Conservation (phyloP, 495 filamentous ascomycete species). For the Echria macrotheca region DNA sequence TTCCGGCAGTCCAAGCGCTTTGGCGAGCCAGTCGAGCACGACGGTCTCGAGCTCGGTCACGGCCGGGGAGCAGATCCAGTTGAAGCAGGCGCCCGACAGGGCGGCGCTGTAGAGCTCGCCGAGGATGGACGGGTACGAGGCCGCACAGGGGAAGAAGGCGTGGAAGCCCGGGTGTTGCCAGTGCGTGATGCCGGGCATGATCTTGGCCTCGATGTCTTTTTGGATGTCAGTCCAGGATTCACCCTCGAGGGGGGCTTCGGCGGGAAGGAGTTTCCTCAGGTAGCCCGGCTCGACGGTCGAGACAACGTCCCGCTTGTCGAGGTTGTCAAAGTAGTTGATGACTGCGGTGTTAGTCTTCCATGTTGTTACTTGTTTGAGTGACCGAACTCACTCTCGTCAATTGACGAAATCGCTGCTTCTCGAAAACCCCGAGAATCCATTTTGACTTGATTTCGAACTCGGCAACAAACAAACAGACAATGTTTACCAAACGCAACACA, state of each 20-base stretch:
- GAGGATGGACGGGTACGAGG: conserved; percentile 80
- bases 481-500: too few relatives aligned
- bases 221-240: conserved; percentile 81
- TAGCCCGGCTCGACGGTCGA: conserved; percentile 83
- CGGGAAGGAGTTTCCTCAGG: conserved; percentile 71
- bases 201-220: conserved; percentile 77
- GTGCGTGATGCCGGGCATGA: conserved; percentile 91
- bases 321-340: conserved; percentile 71
- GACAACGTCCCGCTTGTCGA: conserved; percentile 66
- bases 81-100: conserved; percentile 88
- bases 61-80: conserved; percentile 93
- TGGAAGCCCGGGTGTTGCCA: conserved; percentile 95
- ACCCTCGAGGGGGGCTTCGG: conserved; percentile 62
- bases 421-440: conserved; percentile 86
- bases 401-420: conserved; percentile 70
- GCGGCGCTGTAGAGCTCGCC: conserved; percentile 90
- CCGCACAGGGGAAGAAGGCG: conserved; percentile 86
- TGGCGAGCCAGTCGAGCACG: conserved; percentile 86
- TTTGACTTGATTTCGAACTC: too few relatives aligned
- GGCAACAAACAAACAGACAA: too few relatives aligned
- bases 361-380: not conserved
- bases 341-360: conserved; percentile 47
- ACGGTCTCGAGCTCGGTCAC: conserved; percentile 92
- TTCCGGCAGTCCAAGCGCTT: conserved; percentile 63
- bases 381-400: conserved; percentile 70